Base-by-base conservation (phyloP, 305 asterid genomes). In the Fraxinus paxiana region DNA sequence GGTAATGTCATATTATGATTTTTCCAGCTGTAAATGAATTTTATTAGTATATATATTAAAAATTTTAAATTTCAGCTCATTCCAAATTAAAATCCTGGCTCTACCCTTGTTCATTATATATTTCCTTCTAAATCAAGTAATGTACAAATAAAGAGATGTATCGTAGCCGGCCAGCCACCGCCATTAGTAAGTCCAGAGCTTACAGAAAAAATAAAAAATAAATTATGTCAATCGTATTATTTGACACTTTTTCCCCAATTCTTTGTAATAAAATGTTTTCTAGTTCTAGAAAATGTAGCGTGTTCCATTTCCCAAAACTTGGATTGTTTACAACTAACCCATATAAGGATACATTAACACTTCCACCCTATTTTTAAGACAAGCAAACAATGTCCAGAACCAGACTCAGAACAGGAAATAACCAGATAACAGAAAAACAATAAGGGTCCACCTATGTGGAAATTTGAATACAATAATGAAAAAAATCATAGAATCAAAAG, bases 351-450 rank as follows among this genome's bases (percentile, higher is more conserved):
- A 18, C 30, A 56, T 18, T 18, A 18, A 56, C 30, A 18, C 13
- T 56, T 56, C 12, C 69, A 7, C 69, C 69, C 69, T 0, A 56
- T 18, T 24, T 18, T 18, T 18, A 56, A 56, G 30, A 6, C 30
- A 7, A 7, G 28, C 69, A 56, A 56, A 7, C 69, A 73, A 48
- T 17, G 69, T 67, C 75, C 75, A 18, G 69, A 77, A 63, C 76
- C 80, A 59, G 63, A 73, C 79, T 33, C 69, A 34, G 28, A 46
- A 69, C 46, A 26, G 24, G 61, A 3, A 6, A 35, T 37, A 38
- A 76, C 74, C 77, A 82, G 67, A 33, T 33, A 41, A 78, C 59
- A 17, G 34, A 20, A 35, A 71, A 77, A 22, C 37, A 63, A 43
- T 41, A 48, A 48, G 33, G 10, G 35, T 59, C 12, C 59, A 71